Evolutionary conservation across 306 rosid genomes (phyloP), one percentile per base, ranked within the genome.

Genomic region (Arachis hypogaea): DNA sequence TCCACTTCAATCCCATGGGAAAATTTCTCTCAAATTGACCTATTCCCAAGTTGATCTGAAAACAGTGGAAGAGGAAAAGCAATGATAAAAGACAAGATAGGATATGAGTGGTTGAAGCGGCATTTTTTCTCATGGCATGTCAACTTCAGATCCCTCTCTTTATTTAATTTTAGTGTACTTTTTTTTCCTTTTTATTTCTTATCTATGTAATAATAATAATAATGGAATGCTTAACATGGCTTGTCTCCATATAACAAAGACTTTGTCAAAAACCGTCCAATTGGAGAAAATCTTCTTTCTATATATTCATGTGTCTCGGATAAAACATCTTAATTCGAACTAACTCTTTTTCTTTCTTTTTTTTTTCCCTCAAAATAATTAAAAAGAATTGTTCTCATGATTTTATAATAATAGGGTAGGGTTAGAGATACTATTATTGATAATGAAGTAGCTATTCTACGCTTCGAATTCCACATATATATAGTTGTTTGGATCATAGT

Each of bases 241-340:
- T 47, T 68, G 90, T 83, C 79, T 71, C 70, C 38, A 51, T 75
- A 59, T 68, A 51, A 12, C 7, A 60, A 68, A 66, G 65, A 75
- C 49, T n/a, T 70, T 57, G 74, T 73, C 89, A 84, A 84, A 84
- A 84, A 72, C 83, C 85, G 81, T 74, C 85, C 78, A 74, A 4
- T 63, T 7, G 5, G 52, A 71, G 52, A 80, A 30, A 63, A 75
- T 77, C 75, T 30, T 72, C 33, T 9, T 30, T 71, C 4, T 11
- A 50, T 68, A 43, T 59, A 60, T 71, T 61, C 76, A 81, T 63
- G 40, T 47, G 18, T 63, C 1, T 7, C 12, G 33, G 46, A 52
- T 16, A 14, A 18, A 38, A 66, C 56, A 12, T 43, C 66, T 30
- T 45, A 22, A 75, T 65, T 14, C n/a, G 11, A 33, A 47, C 3